phyloP scores from a whole-genome alignment of 2,329 filamentous ascomycete genomes.

The Fusarium sp. region DNA sequence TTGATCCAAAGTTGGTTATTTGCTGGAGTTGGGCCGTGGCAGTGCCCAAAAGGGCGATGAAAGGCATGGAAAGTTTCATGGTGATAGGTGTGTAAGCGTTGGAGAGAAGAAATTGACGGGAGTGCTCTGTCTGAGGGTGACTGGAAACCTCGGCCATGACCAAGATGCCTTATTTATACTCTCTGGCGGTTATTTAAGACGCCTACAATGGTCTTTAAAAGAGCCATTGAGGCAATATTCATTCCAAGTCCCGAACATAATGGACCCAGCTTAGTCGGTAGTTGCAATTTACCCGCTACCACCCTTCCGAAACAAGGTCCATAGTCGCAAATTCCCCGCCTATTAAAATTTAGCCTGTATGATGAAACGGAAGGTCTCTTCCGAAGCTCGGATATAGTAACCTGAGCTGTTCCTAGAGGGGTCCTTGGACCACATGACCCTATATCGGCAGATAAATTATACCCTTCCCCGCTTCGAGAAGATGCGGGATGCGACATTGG shows the following conservation, averaged over 20 bases:
- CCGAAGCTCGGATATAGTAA: not conserved
- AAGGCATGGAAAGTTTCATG: not conserved
- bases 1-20: not conserved
- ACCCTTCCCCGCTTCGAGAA: not conserved
- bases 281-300: not conserved
- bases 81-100: not conserved
- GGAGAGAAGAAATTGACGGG: not conserved
- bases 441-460: not conserved
- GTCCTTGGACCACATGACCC: not conserved
- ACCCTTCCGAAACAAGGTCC: not conserved
- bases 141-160: not conserved
- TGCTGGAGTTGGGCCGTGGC: not conserved
- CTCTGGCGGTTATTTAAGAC: not conserved
- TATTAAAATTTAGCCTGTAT: not conserved
- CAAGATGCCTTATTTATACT: not conserved
- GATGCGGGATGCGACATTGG: not conserved
- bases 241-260: not conserved
- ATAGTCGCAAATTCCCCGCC: not conserved
- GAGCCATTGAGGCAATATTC: not conserved
- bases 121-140: not conserved
- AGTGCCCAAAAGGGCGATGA: not conserved
- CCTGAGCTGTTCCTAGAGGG: not conserved
- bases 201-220: not conserved
- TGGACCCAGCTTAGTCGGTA: not conserved
- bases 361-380: not conserved